Conservation (phyloP, 129 eudicot genomes). For the Cynara cardunculus region DNA sequence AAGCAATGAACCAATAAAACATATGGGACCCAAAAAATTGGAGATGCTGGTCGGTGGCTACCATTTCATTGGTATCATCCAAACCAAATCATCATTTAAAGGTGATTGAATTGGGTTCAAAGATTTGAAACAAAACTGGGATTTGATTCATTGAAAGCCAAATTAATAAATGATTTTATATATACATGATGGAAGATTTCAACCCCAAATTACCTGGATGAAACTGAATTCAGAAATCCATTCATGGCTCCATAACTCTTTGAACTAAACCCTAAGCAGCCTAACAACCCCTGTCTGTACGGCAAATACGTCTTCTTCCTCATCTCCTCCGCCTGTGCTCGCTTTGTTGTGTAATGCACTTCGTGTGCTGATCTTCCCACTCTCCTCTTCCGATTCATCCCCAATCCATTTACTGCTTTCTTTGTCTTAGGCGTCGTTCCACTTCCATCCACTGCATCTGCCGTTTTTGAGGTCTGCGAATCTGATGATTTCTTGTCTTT, state of each 20-base stretch:
- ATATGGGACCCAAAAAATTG: too few species aligned
- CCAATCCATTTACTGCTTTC: conserved; percentile 48
- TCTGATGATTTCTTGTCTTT: conserved; percentile 33
- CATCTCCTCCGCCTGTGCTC: conserved; percentile 92
- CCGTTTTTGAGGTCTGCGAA: background rate
- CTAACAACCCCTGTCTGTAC: conserved; percentile 75
- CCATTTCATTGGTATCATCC: too few species aligned
- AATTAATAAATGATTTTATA: background rate
- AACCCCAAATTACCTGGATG: conserved; percentile 46
- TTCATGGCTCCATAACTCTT: conserved; percentile 82
- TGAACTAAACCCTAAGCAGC: conserved; percentile 84
- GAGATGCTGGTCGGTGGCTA: too few species aligned
- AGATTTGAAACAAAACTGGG: background rate
- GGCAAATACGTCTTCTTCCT: conserved; percentile 86
- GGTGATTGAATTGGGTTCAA: background rate
- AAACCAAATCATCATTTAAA: too few species aligned
- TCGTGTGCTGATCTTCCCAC: conserved; percentile 56
- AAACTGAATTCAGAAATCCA: conserved; percentile 67
- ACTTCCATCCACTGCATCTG: conserved; percentile 2
- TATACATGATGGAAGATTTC: too few species aligned
- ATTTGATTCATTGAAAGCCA: background rate
- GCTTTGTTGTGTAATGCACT: conserved; percentile 62
- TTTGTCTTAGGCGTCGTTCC: conserved; percentile 12
- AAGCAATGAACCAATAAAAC: too few species aligned
- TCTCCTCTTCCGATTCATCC: conserved; percentile 42